Evolutionary conservation across 805 yeast species (phyloP).

Genomic region (Cyberlindnera sargentensis): DNA sequence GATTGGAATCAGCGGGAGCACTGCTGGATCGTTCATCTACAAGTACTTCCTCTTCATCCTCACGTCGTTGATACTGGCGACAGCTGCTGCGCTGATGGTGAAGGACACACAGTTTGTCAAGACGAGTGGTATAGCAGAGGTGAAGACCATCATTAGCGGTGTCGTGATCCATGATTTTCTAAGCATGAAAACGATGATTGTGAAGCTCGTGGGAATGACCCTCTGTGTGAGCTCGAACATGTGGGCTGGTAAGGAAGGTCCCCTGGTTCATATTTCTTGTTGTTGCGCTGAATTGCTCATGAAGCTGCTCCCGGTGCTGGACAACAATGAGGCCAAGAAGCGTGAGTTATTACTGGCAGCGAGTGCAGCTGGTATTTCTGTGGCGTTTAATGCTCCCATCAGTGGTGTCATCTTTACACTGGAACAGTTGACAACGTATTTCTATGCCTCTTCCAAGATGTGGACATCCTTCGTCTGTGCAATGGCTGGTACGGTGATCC

Average conservation of each 20-base stretch:
- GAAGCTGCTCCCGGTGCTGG: slow-evolving; percentile 23
- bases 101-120: slow-evolving; percentile 31
- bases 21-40: slow-evolving; percentile 25
- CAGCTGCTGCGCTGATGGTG: slow-evolving; percentile 27
- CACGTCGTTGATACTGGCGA: slow-evolving; percentile 33
- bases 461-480: slow-evolving; percentile 84
- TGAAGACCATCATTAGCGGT: slow-evolving; percentile 64
- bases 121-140: slow-evolving; percentile 68
- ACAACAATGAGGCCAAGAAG: slow-evolving; percentile 47
- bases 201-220: slow-evolving; percentile 51
- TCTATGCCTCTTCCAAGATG: slow-evolving; percentile 56
- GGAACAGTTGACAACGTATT: slow-evolving; percentile 60
- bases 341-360: slow-evolving; percentile 70
- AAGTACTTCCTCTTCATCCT: slow-evolving; percentile 32
- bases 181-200: slow-evolving; percentile 41
- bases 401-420: slow-evolving; percentile 80
- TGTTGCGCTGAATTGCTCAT: slow-evolving; percentile 42
- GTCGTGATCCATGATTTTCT: slow-evolving; percentile 47
- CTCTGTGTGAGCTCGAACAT: slow-evolving; percentile 69
- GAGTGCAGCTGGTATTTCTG: slow-evolving; percentile 76
- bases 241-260: slow-evolving; percentile 86
- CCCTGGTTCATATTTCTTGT: slow-evolving; percentile 73
- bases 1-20: slow-evolving; percentile 16
- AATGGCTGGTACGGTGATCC: slow-evolving; percentile 58
- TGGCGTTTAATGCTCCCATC: slow-evolving; percentile 81